Evolutionary conservation across 495 filamentous ascomycete genomes (phyloP).

Genomic region (Polyplosphaeria fusca): DNA sequence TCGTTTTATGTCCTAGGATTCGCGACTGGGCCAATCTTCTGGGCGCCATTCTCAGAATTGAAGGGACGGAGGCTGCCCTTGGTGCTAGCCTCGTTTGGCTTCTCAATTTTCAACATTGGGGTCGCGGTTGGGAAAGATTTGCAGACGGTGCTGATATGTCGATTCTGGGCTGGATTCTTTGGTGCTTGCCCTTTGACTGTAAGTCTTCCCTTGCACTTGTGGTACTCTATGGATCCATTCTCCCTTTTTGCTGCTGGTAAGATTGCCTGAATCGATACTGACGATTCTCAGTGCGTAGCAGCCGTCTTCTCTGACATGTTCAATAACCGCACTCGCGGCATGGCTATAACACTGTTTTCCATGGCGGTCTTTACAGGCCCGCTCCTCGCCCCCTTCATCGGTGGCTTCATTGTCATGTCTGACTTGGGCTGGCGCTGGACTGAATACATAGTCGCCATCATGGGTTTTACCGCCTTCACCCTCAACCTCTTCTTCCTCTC

Average conservation of each 20-base stretch:
- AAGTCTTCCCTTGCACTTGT: no score
- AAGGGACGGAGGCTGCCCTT: constrained; percentile 71
- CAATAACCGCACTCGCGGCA: constrained; percentile 69
- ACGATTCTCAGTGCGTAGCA: constrained; percentile 51
- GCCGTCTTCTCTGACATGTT: constrained; percentile 90
- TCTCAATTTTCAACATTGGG: constrained; percentile 69
- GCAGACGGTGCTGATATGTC: constrained; percentile 76
- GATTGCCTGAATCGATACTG: background rate
- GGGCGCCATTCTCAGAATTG: constrained; percentile 74
- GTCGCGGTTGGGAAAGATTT: constrained; percentile 73
- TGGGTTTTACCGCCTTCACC: constrained; percentile 70
- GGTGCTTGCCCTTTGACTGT: constrained; percentile 77
- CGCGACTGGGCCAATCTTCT: constrained; percentile 57
- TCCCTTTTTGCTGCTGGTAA: background rate
- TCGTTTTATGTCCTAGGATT: constrained; percentile 71
- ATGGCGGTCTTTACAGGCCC: constrained; percentile 83
- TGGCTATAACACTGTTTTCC: constrained; percentile 79
- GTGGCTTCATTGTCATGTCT: constrained; percentile 71
- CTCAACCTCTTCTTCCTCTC: constrained; percentile 69
- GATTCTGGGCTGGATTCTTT: constrained; percentile 75
- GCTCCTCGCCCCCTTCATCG: constrained; percentile 75
- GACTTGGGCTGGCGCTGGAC: constrained; percentile 86
- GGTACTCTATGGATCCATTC: no score
- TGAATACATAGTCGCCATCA: constrained; percentile 66
- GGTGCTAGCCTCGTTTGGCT: constrained; percentile 71